Evolutionary conservation across 306 rosid genomes (phyloP).

Genomic region (Coriaria nepalensis): DNA sequence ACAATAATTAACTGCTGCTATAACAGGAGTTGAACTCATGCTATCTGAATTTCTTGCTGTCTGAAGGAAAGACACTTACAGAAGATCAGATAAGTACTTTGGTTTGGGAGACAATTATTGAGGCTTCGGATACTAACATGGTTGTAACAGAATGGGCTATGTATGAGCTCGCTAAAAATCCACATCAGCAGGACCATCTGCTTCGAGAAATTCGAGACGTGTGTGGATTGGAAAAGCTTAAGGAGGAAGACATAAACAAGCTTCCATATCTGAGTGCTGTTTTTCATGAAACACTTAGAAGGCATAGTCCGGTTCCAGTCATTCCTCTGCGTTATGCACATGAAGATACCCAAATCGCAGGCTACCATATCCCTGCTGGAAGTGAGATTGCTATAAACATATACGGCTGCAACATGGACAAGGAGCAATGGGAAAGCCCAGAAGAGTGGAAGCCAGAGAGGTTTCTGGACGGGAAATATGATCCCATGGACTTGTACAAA

Average conservation of each 20-base stretch:
- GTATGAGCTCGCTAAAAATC: conserved; percentile 68
- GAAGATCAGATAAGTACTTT: conserved; percentile 52
- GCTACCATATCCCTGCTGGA: conserved; percentile 71
- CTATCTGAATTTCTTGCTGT: conserved; percentile 44
- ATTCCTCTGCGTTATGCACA: conserved; percentile 63
- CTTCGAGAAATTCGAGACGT: conserved; percentile 32
- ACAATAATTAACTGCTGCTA: background rate
- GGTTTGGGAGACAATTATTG: conserved; percentile 76
- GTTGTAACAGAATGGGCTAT: conserved; percentile 86
- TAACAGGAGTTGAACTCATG: conserved; percentile 42
- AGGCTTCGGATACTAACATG: conserved; percentile 69
- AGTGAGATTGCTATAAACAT: conserved; percentile 79
- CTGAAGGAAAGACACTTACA: conserved; percentile 48
- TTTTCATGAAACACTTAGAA: conserved; percentile 85
- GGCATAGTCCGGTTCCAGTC: conserved; percentile 57
- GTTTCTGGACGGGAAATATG: conserved; percentile 56
- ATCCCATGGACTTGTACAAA: conserved; percentile 50
- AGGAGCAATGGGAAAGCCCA: conserved; percentile 54
- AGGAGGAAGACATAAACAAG: conserved; percentile 48
- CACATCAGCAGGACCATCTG: conserved; percentile 50
- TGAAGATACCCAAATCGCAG: conserved; percentile 75
- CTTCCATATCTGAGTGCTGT: conserved; percentile 61
- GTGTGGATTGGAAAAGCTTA: conserved; percentile 42
- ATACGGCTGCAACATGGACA: conserved; percentile 89
- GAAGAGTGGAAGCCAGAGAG: conserved; percentile 76